These are phyloP conservation scores for Pluteus cervinus DNA, from an alignment of 768 basidiomycete species.

Conservation along the genomic window DNA sequence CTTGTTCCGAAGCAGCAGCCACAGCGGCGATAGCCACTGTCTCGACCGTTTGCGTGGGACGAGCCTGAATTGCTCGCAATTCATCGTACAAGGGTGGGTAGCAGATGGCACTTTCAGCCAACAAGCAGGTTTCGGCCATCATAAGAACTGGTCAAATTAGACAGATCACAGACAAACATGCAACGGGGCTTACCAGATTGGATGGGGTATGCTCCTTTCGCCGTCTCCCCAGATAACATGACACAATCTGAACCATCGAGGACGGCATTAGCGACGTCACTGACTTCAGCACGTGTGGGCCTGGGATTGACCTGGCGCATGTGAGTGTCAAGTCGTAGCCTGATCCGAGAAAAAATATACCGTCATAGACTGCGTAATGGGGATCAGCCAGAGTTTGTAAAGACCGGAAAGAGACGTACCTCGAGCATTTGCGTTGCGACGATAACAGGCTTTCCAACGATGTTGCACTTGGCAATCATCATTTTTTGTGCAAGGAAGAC, in stretches of 20 bases:
- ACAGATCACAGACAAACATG: background rate
- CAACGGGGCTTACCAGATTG: constrained; percentile 65
- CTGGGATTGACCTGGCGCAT: constrained; percentile 85
- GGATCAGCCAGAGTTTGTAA: constrained; percentile 9
- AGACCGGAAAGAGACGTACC: constrained; percentile 31
- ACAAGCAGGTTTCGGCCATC: constrained; percentile 99
- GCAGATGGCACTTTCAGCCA: constrained; percentile 94
- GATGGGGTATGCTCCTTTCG: constrained; percentile 94
- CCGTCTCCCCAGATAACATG: constrained; percentile 99
- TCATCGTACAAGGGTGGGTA: constrained; percentile 94
- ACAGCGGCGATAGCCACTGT: constrained; percentile 96
- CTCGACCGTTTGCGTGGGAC: constrained; percentile 92
- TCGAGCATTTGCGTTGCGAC: constrained; percentile 99
- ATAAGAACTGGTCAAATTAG: constrained; percentile 62
- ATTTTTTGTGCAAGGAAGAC: constrained; percentile 99
- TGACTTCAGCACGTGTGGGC: constrained; percentile 97
- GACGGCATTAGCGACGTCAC: constrained; percentile 98
- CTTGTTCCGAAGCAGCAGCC: constrained; percentile 91
- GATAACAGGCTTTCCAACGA: constrained; percentile 95
- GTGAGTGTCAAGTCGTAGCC: constrained; percentile 7
- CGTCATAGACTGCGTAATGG: constrained; percentile 82
- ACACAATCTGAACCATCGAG: constrained; percentile 99
- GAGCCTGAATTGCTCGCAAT: constrained; percentile 67
- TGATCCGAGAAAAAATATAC: constrained; percentile 28
- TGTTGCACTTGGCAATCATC: constrained; percentile 99